Percentiles rank a stretch among this genome's conserved stretches.
These are phyloP conservation scores for Kluyveromyces siamensis DNA, from an alignment of 805 yeast species.

Conservation along the genomic window DNA sequence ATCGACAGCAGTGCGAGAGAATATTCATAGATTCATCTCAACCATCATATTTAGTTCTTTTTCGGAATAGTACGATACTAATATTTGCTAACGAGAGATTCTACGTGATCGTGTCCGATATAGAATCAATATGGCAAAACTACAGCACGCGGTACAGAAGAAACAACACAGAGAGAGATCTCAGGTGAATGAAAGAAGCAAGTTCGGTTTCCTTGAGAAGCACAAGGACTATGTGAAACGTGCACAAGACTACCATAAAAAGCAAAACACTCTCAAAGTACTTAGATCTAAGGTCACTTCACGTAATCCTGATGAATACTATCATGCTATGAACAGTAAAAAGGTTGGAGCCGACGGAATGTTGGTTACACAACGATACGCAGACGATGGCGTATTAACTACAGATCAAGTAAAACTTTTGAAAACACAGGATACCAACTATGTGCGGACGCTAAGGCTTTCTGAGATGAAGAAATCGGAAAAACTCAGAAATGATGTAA, in stretches of 20 bases:
- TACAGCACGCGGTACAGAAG: conserved; percentile 87
- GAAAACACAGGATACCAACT: conserved; percentile 86
- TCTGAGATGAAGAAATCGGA: conserved; percentile 60
- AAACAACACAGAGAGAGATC: conserved; percentile 94
- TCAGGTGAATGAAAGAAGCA: conserved; percentile 66
- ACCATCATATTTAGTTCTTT: too few species aligned
- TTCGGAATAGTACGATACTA: not conserved
- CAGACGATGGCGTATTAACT: conserved; percentile 40
- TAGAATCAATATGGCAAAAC: conserved; percentile 48
- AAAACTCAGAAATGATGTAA: conserved; percentile 36
- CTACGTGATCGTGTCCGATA: not conserved
- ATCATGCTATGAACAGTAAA: conserved; percentile 79
- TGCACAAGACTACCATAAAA: conserved; percentile 56
- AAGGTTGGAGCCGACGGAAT: conserved; percentile 66
- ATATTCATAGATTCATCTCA: too few species aligned
- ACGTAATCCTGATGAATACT: conserved; percentile 91
- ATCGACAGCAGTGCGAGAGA: too few species aligned
- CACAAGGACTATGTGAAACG: conserved; percentile 74
- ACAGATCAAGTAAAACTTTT: conserved; percentile 72
- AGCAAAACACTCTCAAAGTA: conserved; percentile 53
- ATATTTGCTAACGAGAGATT: too few species aligned
- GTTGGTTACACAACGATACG: conserved; percentile 52
- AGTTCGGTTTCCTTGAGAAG: conserved; percentile 84
- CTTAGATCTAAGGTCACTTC: conserved; percentile 62
- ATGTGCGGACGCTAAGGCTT: conserved; percentile 66